Conservation (phyloP, 1,284 basidiomycete genomes). For the Sporisorium iseilematis-ciliati region DNA sequence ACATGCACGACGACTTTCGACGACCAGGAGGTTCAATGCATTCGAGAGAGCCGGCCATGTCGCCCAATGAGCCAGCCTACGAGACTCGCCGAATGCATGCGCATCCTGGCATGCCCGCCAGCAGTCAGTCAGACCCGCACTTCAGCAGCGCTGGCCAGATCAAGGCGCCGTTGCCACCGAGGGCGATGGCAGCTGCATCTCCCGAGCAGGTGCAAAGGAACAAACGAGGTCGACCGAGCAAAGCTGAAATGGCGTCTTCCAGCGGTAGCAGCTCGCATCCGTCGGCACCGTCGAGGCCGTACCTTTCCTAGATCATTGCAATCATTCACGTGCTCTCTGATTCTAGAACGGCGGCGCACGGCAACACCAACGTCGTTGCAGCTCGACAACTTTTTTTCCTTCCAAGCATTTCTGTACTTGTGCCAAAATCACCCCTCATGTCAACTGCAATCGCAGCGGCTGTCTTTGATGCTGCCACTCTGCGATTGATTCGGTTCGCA, state of each 20-base stretch:
- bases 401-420: slow-evolving; percentile 8
- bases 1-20: slow-evolving; percentile 35
- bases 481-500: too few species aligned
- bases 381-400: not conserved
- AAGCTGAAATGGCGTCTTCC: slow-evolving; percentile 30
- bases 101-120: slow-evolving; percentile 13
- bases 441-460: too few species aligned
- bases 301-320: slow-evolving; percentile 18
- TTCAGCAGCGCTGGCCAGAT: slow-evolving; percentile 12
- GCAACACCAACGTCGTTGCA: not conserved
- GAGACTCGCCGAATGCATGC: slow-evolving; percentile 22
- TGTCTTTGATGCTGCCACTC: too few species aligned
- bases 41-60: slow-evolving; percentile 22
- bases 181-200: slow-evolving; percentile 11
- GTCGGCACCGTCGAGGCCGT: slow-evolving; percentile 12
- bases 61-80: slow-evolving; percentile 26
- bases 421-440: not conserved
- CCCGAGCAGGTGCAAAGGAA: slow-evolving; percentile 36
- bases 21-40: slow-evolving; percentile 29
- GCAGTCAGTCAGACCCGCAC: slow-evolving; percentile 21
- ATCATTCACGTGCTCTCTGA: not conserved
- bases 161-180: slow-evolving; percentile 28
- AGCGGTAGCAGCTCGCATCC: slow-evolving; percentile 20
- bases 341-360: not conserved
- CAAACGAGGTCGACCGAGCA: slow-evolving; percentile 46